These are phyloP conservation scores for Termitomyces sp. DNA, from an alignment of 768 basidiomycete species.

Conservation along the genomic window DNA sequence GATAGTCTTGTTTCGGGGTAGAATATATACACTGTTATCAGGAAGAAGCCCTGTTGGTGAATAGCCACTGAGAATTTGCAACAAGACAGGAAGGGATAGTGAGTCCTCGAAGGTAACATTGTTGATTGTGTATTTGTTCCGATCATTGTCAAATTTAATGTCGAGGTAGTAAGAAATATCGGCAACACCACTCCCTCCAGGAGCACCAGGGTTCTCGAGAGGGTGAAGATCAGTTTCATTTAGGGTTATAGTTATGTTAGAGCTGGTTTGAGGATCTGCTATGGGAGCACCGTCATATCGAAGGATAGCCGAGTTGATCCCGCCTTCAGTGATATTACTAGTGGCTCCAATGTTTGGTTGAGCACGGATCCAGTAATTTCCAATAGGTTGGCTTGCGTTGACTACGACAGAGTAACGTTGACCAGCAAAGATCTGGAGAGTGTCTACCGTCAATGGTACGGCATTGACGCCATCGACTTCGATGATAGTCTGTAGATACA, in stretches of 20 bases:
- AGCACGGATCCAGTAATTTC: background rate
- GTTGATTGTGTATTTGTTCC: background rate
- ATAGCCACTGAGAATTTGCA: background rate
- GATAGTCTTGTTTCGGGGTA: conserved; percentile 41
- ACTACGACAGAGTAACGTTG: conserved; percentile 2
- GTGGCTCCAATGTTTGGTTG: background rate
- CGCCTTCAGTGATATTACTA: background rate
- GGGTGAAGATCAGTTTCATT: background rate
- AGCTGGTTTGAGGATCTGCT: background rate
- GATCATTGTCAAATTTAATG: background rate
- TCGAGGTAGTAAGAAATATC: background rate
- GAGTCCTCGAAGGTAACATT: background rate
- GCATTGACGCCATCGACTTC: background rate
- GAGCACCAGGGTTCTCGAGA: background rate
- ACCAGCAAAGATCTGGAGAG: background rate
- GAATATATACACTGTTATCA: conserved; percentile 33
- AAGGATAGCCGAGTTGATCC: background rate
- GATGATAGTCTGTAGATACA: background rate
- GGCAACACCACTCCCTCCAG: background rate
- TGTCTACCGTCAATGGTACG: background rate
- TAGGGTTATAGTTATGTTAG: background rate
- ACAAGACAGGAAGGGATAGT: conserved; percentile 1
- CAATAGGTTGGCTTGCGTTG: background rate
- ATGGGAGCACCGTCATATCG: background rate
- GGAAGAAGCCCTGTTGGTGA: conserved; percentile 25